Conservation (phyloP, 2,329 filamentous ascomycete genomes). For the Magnaporthiopsis rhizophila region DNA sequence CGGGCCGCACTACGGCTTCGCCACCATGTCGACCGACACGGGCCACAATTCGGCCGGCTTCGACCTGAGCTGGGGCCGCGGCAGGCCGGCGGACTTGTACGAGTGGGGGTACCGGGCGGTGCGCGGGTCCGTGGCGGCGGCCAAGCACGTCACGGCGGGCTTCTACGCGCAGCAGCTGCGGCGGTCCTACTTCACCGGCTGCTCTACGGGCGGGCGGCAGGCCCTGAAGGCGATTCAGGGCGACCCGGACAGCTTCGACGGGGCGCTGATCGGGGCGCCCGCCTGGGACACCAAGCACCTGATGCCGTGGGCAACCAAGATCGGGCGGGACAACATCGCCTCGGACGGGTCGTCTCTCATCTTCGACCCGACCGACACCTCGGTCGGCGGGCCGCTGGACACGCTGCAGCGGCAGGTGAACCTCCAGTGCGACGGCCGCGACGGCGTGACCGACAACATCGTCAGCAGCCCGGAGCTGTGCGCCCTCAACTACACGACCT, state of each 20-base stretch:
- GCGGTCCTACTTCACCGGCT: slow-evolving; percentile 48
- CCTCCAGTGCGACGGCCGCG: slow-evolving; percentile 40
- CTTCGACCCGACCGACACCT: slow-evolving; percentile 29
- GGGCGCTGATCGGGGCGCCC: slow-evolving; percentile 40
- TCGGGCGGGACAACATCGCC: slow-evolving; percentile 38
- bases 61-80: slow-evolving; percentile 29
- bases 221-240: slow-evolving; percentile 44
- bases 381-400: slow-evolving; percentile 23
- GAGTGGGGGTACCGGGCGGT: slow-evolving; percentile 32
- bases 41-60: slow-evolving; percentile 28
- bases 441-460: slow-evolving; percentile 41
- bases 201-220: slow-evolving; percentile 51
- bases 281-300: slow-evolving; percentile 45
- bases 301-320: slow-evolving; percentile 31
- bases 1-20: slow-evolving; percentile 30
- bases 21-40: slow-evolving; percentile 34
- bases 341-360: slow-evolving; percentile 37
- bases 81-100: slow-evolving; percentile 23
- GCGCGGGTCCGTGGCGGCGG: slow-evolving; percentile 40
- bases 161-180: slow-evolving; percentile 36
- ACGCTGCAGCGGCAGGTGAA: slow-evolving; percentile 29
- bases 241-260: slow-evolving; percentile 49
- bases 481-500: slow-evolving; percentile 29
- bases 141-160: slow-evolving; percentile 35
- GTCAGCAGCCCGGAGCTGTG: slow-evolving; percentile 38